Evolutionary conservation across 192 early-diverging fungal genomes (phyloP), one percentile per base, ranked within the genome.

Genomic region (Umbelopsis sp.): DNA sequence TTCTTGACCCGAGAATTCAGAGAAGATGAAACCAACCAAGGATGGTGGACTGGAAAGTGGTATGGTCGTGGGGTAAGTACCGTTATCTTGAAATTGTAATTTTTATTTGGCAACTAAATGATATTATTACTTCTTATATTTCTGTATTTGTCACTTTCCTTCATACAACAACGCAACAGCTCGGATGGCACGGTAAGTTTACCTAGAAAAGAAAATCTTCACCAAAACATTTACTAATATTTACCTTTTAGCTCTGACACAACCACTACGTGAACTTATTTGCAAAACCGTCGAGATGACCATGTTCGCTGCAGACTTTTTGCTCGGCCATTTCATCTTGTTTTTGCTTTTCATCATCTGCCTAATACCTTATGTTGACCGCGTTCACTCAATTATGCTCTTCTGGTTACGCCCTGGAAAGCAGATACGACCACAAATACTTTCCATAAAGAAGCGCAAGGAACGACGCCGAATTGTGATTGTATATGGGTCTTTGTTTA

Each of bases 31-130:
- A 86, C 87, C 46, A 93, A 93, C 75, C 81, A 86, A 64, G 90
- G 90, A 20, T 94, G 93, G 93, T 94, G 93, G 93, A 91, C 90
- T 4, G 93, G 93, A 25, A 88, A 86, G 47, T 94, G 93, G 91
- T 84, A 91, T 64, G 88, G 89, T 50, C 87, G 88, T 71, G 89
- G 86, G 30, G 75, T 77, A 77, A 77, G 71, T 74, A 41, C 20
- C 22, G n/a, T 23, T 33, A 45, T 45, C 11, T 30, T 30, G 10
- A 30, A 44, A 44, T 27, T 45, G 10, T 3, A 2, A 3, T 30
- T 30, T 9, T 9, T 66, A 9, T 46, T 16, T 33, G 4, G 13
- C 18, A 52, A 20, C 3, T 13, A 16, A 15, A 11, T 4, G 44
- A 48, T 46, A 49, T 47, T 37, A 30, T 15, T 50, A 15, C 37